Conservation (phyloP, 108 stramenopile species). For the Cyclotella sp. region DNA sequence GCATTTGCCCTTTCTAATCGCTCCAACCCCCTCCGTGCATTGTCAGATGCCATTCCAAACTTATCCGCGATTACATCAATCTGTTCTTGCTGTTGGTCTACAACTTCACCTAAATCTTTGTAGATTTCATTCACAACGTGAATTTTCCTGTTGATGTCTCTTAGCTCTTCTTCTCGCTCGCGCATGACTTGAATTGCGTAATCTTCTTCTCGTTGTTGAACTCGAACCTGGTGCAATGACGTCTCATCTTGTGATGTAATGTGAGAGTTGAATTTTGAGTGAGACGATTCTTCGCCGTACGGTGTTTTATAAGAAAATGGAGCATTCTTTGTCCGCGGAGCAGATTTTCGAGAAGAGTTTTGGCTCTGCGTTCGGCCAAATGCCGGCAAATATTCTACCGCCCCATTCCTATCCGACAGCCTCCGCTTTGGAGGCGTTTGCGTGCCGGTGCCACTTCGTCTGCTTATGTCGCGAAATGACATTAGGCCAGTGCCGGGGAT, state of each 20-base stretch:
- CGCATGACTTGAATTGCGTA: conserved; percentile 42
- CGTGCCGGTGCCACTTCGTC: neutral
- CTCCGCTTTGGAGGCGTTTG: neutral
- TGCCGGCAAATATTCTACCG: neutral
- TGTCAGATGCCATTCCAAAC: conserved; percentile 22
- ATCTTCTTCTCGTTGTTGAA: conserved; percentile 43
- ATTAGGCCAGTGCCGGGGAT: neutral
- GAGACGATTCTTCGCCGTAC: neutral
- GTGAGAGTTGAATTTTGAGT: neutral
- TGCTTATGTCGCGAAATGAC: conserved; percentile 21
- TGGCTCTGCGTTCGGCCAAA: conserved; percentile 1
- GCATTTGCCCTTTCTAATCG: conserved; percentile 38
- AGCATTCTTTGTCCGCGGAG: neutral
- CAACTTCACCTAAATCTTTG: conserved; percentile 45
- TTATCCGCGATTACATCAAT: conserved; percentile 30
- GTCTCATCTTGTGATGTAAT: neutral
- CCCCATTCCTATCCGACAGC: neutral
- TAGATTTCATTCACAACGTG: conserved; percentile 45
- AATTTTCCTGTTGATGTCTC: conserved; percentile 40
- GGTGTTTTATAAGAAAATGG: neutral
- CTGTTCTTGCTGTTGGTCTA: conserved; percentile 40
- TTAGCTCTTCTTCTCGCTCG: conserved; percentile 36
- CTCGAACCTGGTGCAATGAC: conserved; percentile 14
- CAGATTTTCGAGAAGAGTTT: neutral
- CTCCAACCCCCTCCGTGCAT: conserved; percentile 30